Evolutionary conservation across 768 basidiomycete species (phyloP).

Genomic region (Podaxis sp.): DNA sequence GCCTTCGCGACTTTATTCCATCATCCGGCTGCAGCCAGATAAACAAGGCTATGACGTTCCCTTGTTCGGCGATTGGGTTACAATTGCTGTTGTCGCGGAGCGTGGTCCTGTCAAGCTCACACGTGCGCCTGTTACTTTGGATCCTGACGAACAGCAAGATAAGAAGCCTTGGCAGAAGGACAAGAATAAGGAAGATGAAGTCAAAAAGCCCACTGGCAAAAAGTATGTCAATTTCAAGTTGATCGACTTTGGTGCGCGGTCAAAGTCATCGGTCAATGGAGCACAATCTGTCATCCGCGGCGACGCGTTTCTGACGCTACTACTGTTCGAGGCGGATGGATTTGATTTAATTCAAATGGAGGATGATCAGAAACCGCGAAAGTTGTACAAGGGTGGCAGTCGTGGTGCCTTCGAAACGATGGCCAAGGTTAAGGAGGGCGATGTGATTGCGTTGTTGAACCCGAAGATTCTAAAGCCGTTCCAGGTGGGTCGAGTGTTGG

Average conservation of each 20-base stretch:
- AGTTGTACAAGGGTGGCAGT: constrained; percentile 83
- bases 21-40: constrained; percentile 69
- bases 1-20: constrained; percentile 85
- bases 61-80: constrained; percentile 90
- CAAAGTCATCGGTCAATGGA: constrained; percentile 48
- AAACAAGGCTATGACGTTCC: constrained; percentile 89
- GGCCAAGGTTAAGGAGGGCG: constrained; percentile 83
- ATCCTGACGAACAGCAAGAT: constrained; percentile 36
- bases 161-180: constrained; percentile 32
- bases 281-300: constrained; percentile 63
- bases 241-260: constrained; percentile 71
- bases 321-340: constrained; percentile 86
- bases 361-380: constrained; percentile 48
- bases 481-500: constrained; percentile 45
- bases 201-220: constrained; percentile 50
- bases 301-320: constrained; percentile 76
- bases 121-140: constrained; percentile 57
- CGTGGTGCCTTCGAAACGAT: constrained; percentile 88
- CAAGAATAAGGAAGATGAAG: constrained; percentile 27
- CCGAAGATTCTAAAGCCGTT: constrained; percentile 84
- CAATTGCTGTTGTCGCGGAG: constrained; percentile 93
- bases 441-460: constrained; percentile 87
- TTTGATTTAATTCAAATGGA: constrained; percentile 53
- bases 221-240: constrained; percentile 86
- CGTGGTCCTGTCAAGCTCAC: constrained; percentile 75